A percentile compares a stretch with the other conserved stretches of the same genome.
These are phyloP conservation scores for Kwoniella dejecticola DNA, from an alignment of 768 basidiomycete genomes.

Conservation along the genomic window DNA sequence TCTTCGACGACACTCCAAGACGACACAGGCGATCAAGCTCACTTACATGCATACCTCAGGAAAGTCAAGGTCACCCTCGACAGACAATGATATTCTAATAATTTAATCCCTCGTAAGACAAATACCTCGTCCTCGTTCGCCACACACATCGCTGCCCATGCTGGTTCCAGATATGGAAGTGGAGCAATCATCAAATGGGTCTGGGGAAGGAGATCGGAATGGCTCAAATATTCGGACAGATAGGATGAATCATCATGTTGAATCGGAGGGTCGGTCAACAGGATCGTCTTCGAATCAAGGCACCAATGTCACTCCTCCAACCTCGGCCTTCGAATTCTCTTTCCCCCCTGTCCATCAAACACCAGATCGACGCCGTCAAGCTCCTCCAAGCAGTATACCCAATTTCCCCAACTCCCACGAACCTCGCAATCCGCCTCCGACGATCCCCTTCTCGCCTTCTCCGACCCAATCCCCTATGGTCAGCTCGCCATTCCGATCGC, in stretches of 20 bases:
- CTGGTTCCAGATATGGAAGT: background rate
- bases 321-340: constrained; percentile 18
- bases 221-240: background rate
- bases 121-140: too few relatives aligned
- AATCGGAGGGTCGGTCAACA: constrained; percentile 1
- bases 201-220: background rate
- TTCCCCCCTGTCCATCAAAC: constrained; percentile 18
- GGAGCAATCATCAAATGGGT: background rate
- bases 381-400: constrained; percentile 34
- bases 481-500: constrained; percentile 32
- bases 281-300: background rate
- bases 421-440: constrained; percentile 22
- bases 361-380: constrained; percentile 25
- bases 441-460: constrained; percentile 29
- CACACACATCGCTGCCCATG: background rate
- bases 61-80: background rate
- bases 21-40: too few relatives aligned
- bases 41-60: background rate
- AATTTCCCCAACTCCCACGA: constrained; percentile 34
- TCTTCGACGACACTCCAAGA: too few relatives aligned
- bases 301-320: constrained; percentile 21
- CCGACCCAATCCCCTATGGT: constrained; percentile 30
- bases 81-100: too few relatives aligned
- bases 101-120: too few relatives aligned
- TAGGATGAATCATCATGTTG: background rate